These are phyloP conservation scores for Trematosphaeria pertusa DNA, from an alignment of 2,329 filamentous ascomycete species.

Conservation along the genomic window DNA sequence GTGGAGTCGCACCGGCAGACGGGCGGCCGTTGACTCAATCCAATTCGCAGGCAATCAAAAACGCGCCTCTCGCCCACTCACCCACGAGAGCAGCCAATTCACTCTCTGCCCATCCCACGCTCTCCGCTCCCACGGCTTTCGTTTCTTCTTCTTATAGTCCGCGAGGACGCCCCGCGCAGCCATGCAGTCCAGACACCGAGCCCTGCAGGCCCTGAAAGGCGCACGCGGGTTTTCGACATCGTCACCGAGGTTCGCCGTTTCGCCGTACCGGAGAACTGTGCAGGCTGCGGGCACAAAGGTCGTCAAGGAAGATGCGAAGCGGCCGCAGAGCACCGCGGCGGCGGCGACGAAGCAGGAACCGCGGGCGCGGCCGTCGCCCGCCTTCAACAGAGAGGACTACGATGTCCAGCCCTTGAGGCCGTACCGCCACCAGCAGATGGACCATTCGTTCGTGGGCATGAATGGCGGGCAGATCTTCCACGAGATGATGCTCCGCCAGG, in stretches of 20 bases:
- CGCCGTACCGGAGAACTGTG: conserved; percentile 51
- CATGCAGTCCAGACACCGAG: conserved; percentile 46
- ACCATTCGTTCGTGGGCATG: conserved; percentile 82
- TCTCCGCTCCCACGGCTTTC: conserved; percentile 16
- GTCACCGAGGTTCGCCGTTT: conserved; percentile 49
- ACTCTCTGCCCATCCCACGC: conserved; percentile 19
- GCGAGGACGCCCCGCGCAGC: conserved; percentile 14
- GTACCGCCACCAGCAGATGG: conserved; percentile 58
- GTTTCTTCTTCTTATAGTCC: conserved; percentile 11
- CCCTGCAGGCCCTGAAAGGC: conserved; percentile 45
- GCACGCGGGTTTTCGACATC: conserved; percentile 55
- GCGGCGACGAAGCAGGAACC: conserved; percentile 39
- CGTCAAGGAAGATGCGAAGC: conserved; percentile 49
- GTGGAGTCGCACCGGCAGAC: neutral
- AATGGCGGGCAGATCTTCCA: conserved; percentile 97
- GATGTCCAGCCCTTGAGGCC: conserved; percentile 56
- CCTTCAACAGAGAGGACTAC: conserved; percentile 58
- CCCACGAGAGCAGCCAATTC: conserved; percentile 9
- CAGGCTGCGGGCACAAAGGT: conserved; percentile 38
- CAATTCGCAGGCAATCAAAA: conserved; percentile 13
- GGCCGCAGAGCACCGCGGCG: conserved; percentile 53
- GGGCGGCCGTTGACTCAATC: conserved; percentile 23
- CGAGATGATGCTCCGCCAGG: conserved; percentile 96
- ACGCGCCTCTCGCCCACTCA: neutral
- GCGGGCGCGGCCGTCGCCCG: conserved; percentile 52